Evolutionary conservation across 2,329 filamentous ascomycete species (phyloP), one percentile per base, ranked within the genome.

Genomic region (Fusarium odoratissimum): DNA sequence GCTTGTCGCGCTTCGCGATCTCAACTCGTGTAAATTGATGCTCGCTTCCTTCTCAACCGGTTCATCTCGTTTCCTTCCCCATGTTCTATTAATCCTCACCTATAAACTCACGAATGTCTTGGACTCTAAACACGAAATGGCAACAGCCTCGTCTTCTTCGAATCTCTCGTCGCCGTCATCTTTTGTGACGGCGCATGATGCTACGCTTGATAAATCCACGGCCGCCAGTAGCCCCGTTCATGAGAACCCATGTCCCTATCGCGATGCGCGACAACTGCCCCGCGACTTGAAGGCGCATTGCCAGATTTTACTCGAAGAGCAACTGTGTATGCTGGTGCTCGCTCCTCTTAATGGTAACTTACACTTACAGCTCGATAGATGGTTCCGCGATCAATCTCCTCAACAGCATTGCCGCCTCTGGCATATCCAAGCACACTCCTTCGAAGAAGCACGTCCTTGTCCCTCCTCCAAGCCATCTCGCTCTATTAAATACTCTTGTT

Each of bases 401-500:
- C 41, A 86, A 87, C 33, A 89, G 87, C 75, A 83, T 91, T n/a
- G 83, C 92, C n/a, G 85, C 83, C 5, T 85, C 90, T 19, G 88
- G 90, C 62, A 77, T 79, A 77, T 81, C 82, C 11, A 78, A 76
- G 71, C 71, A 74, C 45, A 66, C 67, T 8, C 61, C 71, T 8
- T 64, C 60, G 49, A 67, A 60, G 42, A 83, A 82, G 37, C 84
- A 89, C 2, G 88, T 89, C 16, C 88, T 88, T 64, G 82, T 94
- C 23, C 93, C 95, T 2, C 89, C 92, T 5, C 87, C 92, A 0
- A 88, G 90, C 63, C 91, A 95, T 72, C 85, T 98, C 30, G 91
- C 93, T 12, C 85, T 98, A 13, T 87, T 95, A n/a, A 90, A 88
- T 46, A 96, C 94, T 4, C 85, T 98, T n/a, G 82, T 91, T n/a